These are phyloP conservation scores for Breynia disticha DNA, from an alignment of 441 rosid species.

Conservation along the genomic window DNA sequence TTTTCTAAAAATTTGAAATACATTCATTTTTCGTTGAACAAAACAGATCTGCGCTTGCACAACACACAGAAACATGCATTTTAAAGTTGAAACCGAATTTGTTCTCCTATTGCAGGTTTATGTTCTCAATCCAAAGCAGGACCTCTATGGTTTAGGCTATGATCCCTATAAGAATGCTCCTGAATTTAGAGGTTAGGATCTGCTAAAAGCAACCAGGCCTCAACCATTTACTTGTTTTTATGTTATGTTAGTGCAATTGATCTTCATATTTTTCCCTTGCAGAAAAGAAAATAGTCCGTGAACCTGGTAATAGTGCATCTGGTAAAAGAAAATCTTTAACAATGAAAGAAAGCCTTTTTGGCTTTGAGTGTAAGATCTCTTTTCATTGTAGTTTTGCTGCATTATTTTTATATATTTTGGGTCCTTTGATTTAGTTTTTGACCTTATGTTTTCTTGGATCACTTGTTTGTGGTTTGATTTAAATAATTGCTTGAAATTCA, in stretches of 20 bases:
- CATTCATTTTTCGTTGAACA: too few relatives aligned
- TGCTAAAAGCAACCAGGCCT: conserved; percentile 18
- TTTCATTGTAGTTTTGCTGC: conserved; percentile 8
- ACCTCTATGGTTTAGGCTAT: conserved; percentile 78
- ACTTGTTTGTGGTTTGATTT: background rate
- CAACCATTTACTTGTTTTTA: conserved; percentile 9
- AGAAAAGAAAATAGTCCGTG: conserved; percentile 65
- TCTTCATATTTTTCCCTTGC: conserved; percentile 10
- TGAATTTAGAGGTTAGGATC: conserved; percentile 74
- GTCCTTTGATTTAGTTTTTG: conserved; percentile 8
- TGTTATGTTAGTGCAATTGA: conserved; percentile 9
- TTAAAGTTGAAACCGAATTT: background rate
- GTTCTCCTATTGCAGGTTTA: conserved; percentile 39
- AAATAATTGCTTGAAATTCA: conserved; percentile 30
- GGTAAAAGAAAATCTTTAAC: conserved; percentile 43
- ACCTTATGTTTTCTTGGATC: conserved; percentile 7
- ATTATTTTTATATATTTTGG: background rate
- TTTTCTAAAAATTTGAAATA: background rate
- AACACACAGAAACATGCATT: too few relatives aligned
- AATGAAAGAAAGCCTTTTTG: conserved; percentile 60
- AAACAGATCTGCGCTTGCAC: too few relatives aligned
- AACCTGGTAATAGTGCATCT: conserved; percentile 38
- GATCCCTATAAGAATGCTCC: conserved; percentile 98
- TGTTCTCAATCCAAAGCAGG: conserved; percentile 79
- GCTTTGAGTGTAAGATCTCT: conserved; percentile 62